Base-by-base conservation (phyloP, 148 eudicot species). In the Camellia granthamiana region DNA sequence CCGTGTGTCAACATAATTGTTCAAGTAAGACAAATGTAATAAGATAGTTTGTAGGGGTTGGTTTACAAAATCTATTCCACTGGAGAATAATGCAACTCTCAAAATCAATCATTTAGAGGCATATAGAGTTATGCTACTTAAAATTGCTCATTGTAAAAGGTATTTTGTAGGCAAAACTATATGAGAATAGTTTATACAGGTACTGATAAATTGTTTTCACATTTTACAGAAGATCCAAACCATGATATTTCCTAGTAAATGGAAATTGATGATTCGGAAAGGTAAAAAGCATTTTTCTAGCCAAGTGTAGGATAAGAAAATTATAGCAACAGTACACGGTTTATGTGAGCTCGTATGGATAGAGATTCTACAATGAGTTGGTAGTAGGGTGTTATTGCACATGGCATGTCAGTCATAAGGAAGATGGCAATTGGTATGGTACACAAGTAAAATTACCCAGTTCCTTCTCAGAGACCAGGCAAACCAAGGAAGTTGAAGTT, bases 211-310 rank as follows among this genome's bases (percentile, higher is more conserved):
- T 6, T 13, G 72, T 68, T 67, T 67, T 68, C 51, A 15, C 30
- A n/a, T 68, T 15, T 43, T 68, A 14, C 21, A 68, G 74, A 70
- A 70, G 19, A 51, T 46, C n/a, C 56, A 44, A 70, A 70, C 74
- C 30, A 70, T 7, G n/a, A 41, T 42, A 68, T 68, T 38, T 68
- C 72, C 72, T 68, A 55, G 58, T 2, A 6, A 54, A 8, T 2
- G 11, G 10, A 55, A 55, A 2, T 6, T 55, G 58, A 12, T 55
- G 58, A 55, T 55, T 55, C 11, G 11, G 58, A 55, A 55, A 55
- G 13, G 58, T 55, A 55, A 55, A 55, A 55, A 55, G 58, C 6
- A 49, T 55, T 11, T 55, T 60, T 60, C 64, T 18, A 13, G 21
- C 19, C 64, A 15, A 60, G 64, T 5, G 2, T 18, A 60, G 58